Evolutionary conservation across 192 early-diverging fungal genomes (phyloP).

Genomic region (Phycomyces nitens): DNA sequence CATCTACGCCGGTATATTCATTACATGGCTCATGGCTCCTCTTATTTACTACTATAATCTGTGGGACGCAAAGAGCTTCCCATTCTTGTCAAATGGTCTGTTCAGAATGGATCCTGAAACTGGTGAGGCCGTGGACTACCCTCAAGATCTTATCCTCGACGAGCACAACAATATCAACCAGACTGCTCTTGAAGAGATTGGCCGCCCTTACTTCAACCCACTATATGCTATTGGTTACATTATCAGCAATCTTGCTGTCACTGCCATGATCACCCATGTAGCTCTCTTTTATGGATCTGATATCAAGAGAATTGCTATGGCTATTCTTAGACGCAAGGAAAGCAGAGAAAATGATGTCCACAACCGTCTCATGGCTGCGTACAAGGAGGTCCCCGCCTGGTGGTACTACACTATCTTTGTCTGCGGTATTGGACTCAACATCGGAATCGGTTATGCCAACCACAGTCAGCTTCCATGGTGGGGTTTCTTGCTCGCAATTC

Average conservation of each 20-base stretch:
- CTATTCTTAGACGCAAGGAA: constrained; percentile 34
- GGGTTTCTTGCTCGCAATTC: constrained; percentile 33
- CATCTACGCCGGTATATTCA: constrained; percentile 54
- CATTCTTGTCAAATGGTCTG: constrained; percentile 47
- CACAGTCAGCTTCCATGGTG: constrained; percentile 32
- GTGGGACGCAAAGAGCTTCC: constrained; percentile 50
- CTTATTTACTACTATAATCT: constrained; percentile 52
- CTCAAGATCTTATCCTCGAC: constrained; percentile 40
- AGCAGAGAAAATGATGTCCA: constrained; percentile 50
- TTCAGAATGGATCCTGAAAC: constrained; percentile 39
- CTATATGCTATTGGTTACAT: constrained; percentile 58
- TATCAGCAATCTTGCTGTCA: constrained; percentile 54
- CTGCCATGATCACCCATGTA: constrained; percentile 57
- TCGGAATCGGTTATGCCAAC: constrained; percentile 34
- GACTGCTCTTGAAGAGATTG: constrained; percentile 42
- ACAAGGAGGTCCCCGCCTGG: constrained; percentile 69
- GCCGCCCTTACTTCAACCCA: constrained; percentile 47
- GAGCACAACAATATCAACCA: constrained; percentile 41
- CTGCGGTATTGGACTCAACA: constrained; percentile 42
- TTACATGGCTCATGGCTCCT: constrained; percentile 55
- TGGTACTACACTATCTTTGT: constrained; percentile 64
- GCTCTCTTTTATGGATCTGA: constrained; percentile 61
- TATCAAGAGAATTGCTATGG: constrained; percentile 49
- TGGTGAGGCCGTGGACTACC: constrained; percentile 35
- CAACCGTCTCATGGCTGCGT: constrained; percentile 56